Base-by-base conservation (phyloP, 2,329 filamentous ascomycete species). In the Arachnopeziza araneosa region DNA sequence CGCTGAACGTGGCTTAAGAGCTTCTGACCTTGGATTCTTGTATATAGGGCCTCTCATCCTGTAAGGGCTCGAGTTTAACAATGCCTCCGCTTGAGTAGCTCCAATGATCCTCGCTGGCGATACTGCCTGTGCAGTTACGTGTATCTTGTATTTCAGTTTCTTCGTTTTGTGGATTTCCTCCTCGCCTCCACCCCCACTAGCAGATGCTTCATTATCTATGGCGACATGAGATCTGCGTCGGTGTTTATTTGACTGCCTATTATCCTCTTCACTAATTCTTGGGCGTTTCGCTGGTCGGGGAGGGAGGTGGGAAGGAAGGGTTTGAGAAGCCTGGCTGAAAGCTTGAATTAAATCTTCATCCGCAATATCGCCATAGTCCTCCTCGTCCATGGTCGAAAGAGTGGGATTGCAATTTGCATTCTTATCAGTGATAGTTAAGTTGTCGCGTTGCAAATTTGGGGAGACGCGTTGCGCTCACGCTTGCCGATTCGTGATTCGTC, bases 311-410 rank as follows among this genome's bases (percentile, higher is more conserved):
- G 54, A 68, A 64, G 59, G 72, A 63, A 67, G 57, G 10, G 52
- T 59, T 63, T 68, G 64, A 2, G 67, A 68, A 9, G 67, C 55
- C 63, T 86, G 81, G 48, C 82, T 84, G 23, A 85, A 78, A 7
- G 81, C 86, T 44, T 80, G 75, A 52, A 89, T 77, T 60, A 90
- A 75, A 65, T 88, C 86, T 67, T 87, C 86, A 62, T 90, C 87
- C 56, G 83, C n/a, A 56, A 88, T 80, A 63, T 85, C 84, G 60
- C 84, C 84, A 68, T 84, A 88, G 52, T 87, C 84, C 65, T 88
- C 83, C 61, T 76, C 79, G 61, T 83, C 68, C 56, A 57, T 57
- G 23, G 22, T 30, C 19, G 49, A 54, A 21, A 49, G 23, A 9
- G 6, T 19, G 10, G 36, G 30, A 12, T 12, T 44, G 36, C 17